Percentiles rank a stretch among this genome's conserved stretches.
phyloP scores from a whole-genome alignment of 2,329 filamentous ascomycete genomes.

The Calonectria leucothoes region DNA sequence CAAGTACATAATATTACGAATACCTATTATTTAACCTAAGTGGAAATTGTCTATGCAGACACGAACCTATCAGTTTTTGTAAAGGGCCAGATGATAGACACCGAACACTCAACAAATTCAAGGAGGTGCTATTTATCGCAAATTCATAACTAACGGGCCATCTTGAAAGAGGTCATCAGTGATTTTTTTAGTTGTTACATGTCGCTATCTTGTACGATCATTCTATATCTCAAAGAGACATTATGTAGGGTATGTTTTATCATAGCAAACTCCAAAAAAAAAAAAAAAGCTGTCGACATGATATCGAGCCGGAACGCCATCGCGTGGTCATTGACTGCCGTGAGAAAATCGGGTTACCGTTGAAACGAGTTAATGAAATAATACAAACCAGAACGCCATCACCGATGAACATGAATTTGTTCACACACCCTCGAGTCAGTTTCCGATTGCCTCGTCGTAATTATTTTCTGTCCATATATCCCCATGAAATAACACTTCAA shows the following conservation, averaged over 20 bases:
- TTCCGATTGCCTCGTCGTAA: background rate
- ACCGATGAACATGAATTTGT: background rate
- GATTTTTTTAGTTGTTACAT: background rate
- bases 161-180: too few relatives aligned
- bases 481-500: background rate
- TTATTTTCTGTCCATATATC: background rate
- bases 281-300: background rate
- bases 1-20: background rate
- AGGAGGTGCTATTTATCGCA: background rate
- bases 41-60: background rate
- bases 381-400: background rate
- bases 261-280: background rate
- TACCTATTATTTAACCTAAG: background rate
- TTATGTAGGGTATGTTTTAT: background rate
- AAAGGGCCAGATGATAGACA: too few relatives aligned
- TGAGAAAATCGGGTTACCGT: background rate
- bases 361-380: background rate
- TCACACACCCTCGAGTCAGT: too few relatives aligned
- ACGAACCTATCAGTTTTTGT: background rate
- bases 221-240: background rate
- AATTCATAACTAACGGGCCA: background rate
- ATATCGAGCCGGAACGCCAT: background rate
- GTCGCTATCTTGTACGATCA: background rate
- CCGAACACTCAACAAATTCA: background rate
- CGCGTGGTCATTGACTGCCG: background rate